Evolutionary conservation across 2,329 filamentous ascomycete species (phyloP), one percentile per base, ranked within the genome.

Genomic region (Ceratocystis cubensis): DNA sequence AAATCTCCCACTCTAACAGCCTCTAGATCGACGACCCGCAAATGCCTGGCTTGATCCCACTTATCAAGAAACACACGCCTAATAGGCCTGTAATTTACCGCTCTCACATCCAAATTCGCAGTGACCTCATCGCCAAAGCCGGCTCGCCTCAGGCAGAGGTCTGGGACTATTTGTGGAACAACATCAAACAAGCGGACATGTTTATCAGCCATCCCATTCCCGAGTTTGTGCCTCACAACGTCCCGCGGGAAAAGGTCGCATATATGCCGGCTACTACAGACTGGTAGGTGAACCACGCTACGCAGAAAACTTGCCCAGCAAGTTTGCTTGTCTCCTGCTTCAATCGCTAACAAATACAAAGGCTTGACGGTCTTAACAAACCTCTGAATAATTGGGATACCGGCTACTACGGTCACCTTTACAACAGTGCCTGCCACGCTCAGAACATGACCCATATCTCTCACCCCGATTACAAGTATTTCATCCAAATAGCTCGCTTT

Each of bases 121-220:
- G 84, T 69, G 89, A 94, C 72, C 80, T 93, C 13, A 82, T 87
- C 5, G 81, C 82, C 62, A 76, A 81, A 61, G 74, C 81, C 1
- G 85, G 82, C 1, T 85, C 84, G 1, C 86, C 88, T 0, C 88
- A 91, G 70, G 82, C 82, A 3, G 85, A 89, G 69, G 84, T 88
- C 13, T 94, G 89, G 89, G 77, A 82, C 37, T 91, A 85, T 76
- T 76, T 94, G 7, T 93, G 88, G 88, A 77, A 83, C 62, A 83
- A 84, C 69, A 88, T 91, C 71, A 80, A 87, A 72, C 75, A 81
- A 1, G 85, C 87, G 8, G 89, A 94, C 74, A 78, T 91, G 73
- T 94, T 92, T 75, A 87, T 94, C 75, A 90, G 87, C 71, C 89
- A 94, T 71, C 89, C 90, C 0, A 88, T 94, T 65, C 84, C 83